These are phyloP conservation scores for Cercophora sp. DNA, from an alignment of 495 filamentous ascomycete genomes.

Conservation along the genomic window DNA sequence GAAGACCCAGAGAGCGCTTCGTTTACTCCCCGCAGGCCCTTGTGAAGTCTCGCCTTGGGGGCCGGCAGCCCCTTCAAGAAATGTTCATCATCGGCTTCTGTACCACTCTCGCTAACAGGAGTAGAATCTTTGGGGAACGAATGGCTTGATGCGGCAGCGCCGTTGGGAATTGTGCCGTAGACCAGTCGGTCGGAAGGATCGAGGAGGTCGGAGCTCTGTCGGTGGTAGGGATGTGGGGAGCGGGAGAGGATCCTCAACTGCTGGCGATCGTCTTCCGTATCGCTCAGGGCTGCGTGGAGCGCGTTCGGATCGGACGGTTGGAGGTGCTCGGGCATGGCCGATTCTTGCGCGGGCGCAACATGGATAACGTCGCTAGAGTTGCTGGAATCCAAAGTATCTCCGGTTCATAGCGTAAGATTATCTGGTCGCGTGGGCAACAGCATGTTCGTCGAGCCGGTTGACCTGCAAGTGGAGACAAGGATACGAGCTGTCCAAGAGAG, in stretches of 20 bases:
- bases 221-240: conserved; percentile 75
- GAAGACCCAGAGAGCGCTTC: conserved; percentile 44
- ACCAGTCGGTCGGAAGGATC: conserved; percentile 36
- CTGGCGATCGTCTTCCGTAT: conserved; percentile 18
- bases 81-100: conserved; percentile 85
- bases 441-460: not conserved
- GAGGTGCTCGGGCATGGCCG: conserved; percentile 39
- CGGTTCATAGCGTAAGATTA: too few species aligned
- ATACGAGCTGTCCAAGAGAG: not conserved
- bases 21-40: conserved; percentile 62
- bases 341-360: conserved; percentile 15
- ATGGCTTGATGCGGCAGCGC: conserved; percentile 5
- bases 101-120: conserved; percentile 78
- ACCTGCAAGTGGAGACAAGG: not conserved
- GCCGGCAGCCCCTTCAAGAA: conserved; percentile 79
- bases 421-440: not conserved
- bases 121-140: conserved; percentile 42
- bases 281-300: conserved; percentile 1
- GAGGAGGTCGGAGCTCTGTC: conserved; percentile 48
- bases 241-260: conserved; percentile 56
- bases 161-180: conserved; percentile 10
- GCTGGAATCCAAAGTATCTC: too few species aligned
- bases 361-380: not conserved
- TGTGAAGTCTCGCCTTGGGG: conserved; percentile 63
- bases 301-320: conserved; percentile 22